A percentile compares a stretch with the other conserved stretches of the same genome.
Conservation (phyloP, 805 yeast genomes). For the Sugiyamaella floridensis region DNA sequence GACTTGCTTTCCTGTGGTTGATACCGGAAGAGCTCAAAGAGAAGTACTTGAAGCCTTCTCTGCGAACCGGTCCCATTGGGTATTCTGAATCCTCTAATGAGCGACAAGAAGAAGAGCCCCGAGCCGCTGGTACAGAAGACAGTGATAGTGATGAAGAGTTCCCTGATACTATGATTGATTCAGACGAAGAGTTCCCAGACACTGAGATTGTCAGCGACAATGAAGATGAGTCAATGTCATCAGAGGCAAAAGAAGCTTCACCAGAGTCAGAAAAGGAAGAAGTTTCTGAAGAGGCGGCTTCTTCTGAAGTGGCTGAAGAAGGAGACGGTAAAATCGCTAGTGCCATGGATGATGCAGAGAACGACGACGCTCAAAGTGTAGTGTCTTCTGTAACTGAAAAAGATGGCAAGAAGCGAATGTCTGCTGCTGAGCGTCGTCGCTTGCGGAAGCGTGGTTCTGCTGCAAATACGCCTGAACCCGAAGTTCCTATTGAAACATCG, state of each 20-base stretch:
- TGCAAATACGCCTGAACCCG: background rate
- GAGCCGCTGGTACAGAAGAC: constrained; percentile 22
- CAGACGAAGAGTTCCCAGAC: constrained; percentile 27
- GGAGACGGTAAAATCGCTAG: background rate
- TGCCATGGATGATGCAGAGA: constrained; percentile 3
- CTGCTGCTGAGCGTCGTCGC: constrained; percentile 4
- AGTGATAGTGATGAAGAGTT: constrained; percentile 23
- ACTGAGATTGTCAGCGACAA: constrained; percentile 21
- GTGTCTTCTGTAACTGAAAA: background rate
- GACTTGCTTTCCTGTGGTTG: constrained; percentile 75
- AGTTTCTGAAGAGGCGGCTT: background rate
- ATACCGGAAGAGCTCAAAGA: constrained; percentile 47
- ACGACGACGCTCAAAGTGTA: constrained; percentile 5
- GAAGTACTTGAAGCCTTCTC: constrained; percentile 24
- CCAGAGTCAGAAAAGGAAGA: background rate
- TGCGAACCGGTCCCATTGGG: constrained; percentile 10
- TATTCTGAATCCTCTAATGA: background rate
- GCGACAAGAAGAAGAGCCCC: background rate
- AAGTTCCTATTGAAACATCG: background rate
- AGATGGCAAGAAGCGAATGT: background rate
- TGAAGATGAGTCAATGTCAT: constrained; percentile 1
- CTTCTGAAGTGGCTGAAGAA: background rate
- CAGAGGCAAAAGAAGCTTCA: constrained; percentile 1
- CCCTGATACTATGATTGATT: constrained; percentile 22
- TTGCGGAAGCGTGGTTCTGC: background rate